These are phyloP conservation scores for Diplodia scrobiculata DNA, from an alignment of 2,329 filamentous ascomycete species.

Conservation along the genomic window DNA sequence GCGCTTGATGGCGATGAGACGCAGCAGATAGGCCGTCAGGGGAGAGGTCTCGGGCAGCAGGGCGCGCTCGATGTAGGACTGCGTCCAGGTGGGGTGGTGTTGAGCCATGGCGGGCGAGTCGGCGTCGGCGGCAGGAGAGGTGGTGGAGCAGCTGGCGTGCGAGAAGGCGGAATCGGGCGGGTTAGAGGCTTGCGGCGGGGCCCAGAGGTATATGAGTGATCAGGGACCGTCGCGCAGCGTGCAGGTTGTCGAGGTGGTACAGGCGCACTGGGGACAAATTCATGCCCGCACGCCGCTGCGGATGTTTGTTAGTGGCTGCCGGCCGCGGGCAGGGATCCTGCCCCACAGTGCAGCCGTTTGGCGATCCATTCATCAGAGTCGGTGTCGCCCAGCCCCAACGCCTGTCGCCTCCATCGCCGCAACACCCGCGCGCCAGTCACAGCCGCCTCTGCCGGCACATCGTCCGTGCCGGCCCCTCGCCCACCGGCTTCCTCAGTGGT, in stretches of 20 bases:
- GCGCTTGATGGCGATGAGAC: conserved; percentile 54
- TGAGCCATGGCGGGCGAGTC: conserved; percentile 4
- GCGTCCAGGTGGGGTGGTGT: conserved; percentile 46
- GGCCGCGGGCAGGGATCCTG: conserved; percentile 7
- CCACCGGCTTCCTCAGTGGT: too few relatives aligned
- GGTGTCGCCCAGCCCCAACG: conserved; percentile 9
- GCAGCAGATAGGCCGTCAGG: conserved; percentile 53
- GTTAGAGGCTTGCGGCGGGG: not conserved
- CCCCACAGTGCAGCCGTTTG: conserved; percentile 4
- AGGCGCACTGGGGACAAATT: conserved; percentile 22
- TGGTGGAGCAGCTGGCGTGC: not conserved
- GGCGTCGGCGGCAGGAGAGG: not conserved
- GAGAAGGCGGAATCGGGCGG: not conserved
- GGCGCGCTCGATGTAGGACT: conserved; percentile 52
- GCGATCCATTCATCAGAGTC: conserved; percentile 20
- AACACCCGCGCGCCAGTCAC: conserved; percentile 3
- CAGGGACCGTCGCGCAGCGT: conserved; percentile 10
- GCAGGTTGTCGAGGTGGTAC: conserved; percentile 20
- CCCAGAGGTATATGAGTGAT: conserved; percentile 17
- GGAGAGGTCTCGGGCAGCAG: conserved; percentile 48
- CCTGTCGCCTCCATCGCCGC: not conserved
- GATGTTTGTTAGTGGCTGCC: conserved; percentile 22
- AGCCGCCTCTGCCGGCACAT: not conserved
- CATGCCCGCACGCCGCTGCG: conserved; percentile 1
- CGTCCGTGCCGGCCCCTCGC: not conserved